Evolutionary conservation across 345 rosid genomes (phyloP).

Genomic region (Arabis alpina): DNA sequence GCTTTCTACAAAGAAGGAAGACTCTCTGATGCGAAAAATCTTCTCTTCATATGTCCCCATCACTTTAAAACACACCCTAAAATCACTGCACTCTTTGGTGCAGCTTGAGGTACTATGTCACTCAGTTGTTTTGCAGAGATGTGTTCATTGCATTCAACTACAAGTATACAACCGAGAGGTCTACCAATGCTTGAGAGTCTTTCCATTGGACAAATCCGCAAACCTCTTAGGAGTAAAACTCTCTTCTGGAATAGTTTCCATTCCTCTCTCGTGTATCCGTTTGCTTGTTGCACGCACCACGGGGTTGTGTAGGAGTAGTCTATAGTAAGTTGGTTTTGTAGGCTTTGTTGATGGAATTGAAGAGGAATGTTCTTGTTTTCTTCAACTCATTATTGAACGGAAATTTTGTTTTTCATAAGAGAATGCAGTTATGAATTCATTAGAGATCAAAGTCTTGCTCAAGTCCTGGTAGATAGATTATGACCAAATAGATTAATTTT

Average conservation of each 20-base stretch:
- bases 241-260: background rate
- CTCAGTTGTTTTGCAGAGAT: conserved; percentile 5
- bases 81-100: conserved; percentile 65
- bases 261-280: conserved; percentile 10
- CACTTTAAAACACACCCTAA: conserved; percentile 68
- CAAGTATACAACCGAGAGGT: background rate
- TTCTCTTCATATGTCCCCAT: conserved; percentile 72
- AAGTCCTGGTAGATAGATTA: background rate
- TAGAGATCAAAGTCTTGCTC: conserved; percentile 5
- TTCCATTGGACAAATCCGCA: background rate
- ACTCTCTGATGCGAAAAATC: conserved; percentile 76
- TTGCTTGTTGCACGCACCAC: conserved; percentile 1
- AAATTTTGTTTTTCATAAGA: background rate
- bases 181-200: background rate
- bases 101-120: conserved; percentile 33
- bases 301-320: background rate
- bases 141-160: background rate
- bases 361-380: background rate
- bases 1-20: conserved; percentile 77
- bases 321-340: conserved; percentile 19
- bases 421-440: conserved; percentile 9
- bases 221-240: conserved; percentile 1
- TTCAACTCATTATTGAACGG: background rate
- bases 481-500: background rate
- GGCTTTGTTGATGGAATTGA: conserved; percentile 20